Evolutionary conservation across 2,329 filamentous ascomycete genomes (phyloP), one percentile per base, ranked within the genome.

Genomic region (Whalleya microplaca): DNA sequence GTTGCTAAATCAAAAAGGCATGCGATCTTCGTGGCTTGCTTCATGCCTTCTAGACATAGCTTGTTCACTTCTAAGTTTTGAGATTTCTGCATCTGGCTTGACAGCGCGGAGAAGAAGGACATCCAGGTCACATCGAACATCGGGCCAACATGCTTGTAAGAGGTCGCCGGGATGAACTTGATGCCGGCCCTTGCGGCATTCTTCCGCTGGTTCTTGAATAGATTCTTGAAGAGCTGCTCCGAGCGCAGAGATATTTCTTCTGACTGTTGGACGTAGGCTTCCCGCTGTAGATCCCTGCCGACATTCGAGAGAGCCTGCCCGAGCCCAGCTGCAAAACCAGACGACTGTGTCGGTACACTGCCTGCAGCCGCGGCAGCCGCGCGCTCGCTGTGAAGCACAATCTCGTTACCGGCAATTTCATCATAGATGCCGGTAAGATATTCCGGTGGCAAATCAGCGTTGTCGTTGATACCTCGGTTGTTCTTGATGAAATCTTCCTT

Each of bases 121-220:
- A 98, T 99, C 95, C 95, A 99, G 0, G 92, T 96, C 21, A 96
- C 92, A 67, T 96, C 93, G 70, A 99, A 98, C 95, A 99, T 99
- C 0, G 95, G 92, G 0, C 95, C 95, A 48, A 97, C 90, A 72
- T 99, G 95, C 66, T 92, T 94, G 72, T 92, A 93, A 0, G 93
- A 98, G 1, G 92, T 95, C 2, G 95, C 95, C 1, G 92, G 90
- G 52, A 99, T 96, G 73, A 95, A 99, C 79, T 87, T 75, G 80
- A 88, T 67, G 73, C 86, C 76, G 71, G 83, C 72, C 64, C 89
- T 89, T 42, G 89, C 78, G 1, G 91, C 86, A 57, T 91, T 95
- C 67, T 87, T 88, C 48, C 91, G 87, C 73, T 99, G 95, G 48
- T 91, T 93, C 67, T 92, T 89, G 71, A 98, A 91, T 37, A 99